Conservation (phyloP, 352 stramenopile genomes). For the Globisporangium rhizosaccharum region DNA sequence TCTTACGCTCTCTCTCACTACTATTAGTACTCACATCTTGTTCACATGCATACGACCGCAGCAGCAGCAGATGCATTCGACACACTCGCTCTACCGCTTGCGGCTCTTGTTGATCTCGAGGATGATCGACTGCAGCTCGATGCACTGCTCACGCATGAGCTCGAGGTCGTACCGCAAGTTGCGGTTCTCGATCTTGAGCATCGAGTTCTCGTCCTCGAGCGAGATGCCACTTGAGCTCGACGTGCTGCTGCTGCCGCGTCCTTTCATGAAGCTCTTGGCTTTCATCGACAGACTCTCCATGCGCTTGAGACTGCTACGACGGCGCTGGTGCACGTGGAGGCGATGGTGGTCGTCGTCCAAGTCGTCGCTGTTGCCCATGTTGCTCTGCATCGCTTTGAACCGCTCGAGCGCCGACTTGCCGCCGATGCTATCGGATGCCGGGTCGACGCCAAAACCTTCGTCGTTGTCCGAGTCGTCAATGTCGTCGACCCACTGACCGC, state of each 20-base stretch:
- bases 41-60: too few relatives aligned
- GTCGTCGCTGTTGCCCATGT: slow-evolving; percentile 20
- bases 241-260: slow-evolving; percentile 45
- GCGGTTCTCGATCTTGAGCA: slow-evolving; percentile 84
- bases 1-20: not conserved
- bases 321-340: slow-evolving; percentile 3
- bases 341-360: slow-evolving; percentile 8
- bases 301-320: slow-evolving; percentile 51
- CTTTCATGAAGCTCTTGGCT: slow-evolving; percentile 69
- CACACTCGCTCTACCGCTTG: slow-evolving; percentile 48
- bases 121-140: slow-evolving; percentile 84
- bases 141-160: slow-evolving; percentile 86
- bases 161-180: slow-evolving; percentile 86
- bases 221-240: slow-evolving; percentile 61
- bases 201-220: slow-evolving; percentile 82
- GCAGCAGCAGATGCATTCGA: not conserved
- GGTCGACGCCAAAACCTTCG: slow-evolving; percentile 47
- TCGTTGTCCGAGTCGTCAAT: slow-evolving; percentile 39
- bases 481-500: slow-evolving; percentile 42
- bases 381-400: slow-evolving; percentile 60
- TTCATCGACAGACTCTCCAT: slow-evolving; percentile 69
- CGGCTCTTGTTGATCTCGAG: slow-evolving; percentile 88
- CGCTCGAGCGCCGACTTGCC: slow-evolving; percentile 53
- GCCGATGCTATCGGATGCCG: slow-evolving; percentile 11
- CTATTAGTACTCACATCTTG: not conserved